Evolutionary conservation across 352 stramenopile genomes (phyloP), one percentile per base, ranked within the genome.

Genomic region (Globisporangium emineosum): DNA sequence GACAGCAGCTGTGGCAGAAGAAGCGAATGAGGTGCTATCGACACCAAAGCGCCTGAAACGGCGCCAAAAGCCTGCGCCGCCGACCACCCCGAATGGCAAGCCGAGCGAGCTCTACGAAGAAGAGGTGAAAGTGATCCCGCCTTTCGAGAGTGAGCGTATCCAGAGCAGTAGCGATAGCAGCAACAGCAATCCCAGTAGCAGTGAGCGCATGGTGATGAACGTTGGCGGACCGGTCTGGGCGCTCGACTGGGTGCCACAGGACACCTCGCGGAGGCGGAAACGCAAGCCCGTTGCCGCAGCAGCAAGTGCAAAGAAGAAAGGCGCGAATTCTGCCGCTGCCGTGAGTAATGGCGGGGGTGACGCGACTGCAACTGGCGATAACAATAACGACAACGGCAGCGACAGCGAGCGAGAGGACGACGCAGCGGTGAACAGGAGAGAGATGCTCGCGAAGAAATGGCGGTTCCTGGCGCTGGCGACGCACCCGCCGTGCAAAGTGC

Each of bases 191-290:
- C n/a, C n/a, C n/a, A 19, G 27, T 33, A 23, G 54, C 33, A 57
- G 62, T 12, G 65, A 75, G 6, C 71, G 73, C 62, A 80, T 83
- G 64, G 83, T 66, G 19, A 37, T 92, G 17, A 92, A 94, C 59
- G 81, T 78, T 0, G 85, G 85, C 23, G 85, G 85, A 21, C 85
- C 85, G 2, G 77, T 94, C 40, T 92, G 83, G 83, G 85, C 85
- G 10, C 91, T 94, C 78, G 85, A 92, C 50, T 94, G 85, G 85
- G 54, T 91, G 43, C 80, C 76, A 12, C 57, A 62, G 10, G 68
- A 59, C 43, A 60, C 1, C 13, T 5, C 30, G 10, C 21, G 57
- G 13, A 42, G 49, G 13, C 50, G 50, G 27, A 49, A 43, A 25
- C 64, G 50, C 40, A 59, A 42, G 5, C 8, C 42, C 4, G 19